Evolutionary conservation across 176 grass and related monocot species (phyloP), one percentile per base, ranked within the genome.

Genomic region (Ananas comosus): DNA sequence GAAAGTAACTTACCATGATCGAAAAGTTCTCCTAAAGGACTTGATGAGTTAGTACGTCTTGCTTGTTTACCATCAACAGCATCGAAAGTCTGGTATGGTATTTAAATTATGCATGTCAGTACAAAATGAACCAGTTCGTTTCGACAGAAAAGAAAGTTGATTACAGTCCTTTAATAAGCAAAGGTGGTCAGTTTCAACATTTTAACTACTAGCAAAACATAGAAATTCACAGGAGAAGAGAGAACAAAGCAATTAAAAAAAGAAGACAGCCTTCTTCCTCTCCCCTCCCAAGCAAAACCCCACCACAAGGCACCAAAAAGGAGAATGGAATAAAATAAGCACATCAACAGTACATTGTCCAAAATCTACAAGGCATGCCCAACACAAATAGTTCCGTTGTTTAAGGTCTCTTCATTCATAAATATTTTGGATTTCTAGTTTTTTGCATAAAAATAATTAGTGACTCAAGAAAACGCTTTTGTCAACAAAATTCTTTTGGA

Each of bases 51-150:
- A 70, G 93, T 97, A 21, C 89, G 93, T 74, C 93, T 92, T 4
- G 93, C 93, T 97, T 97, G 89, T 78, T 97, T 97, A 77, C 93
- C 93, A 92, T 97, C 93, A 87, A 97, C 82, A 79, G 93, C 93
- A 83, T 97, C 93, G 85, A 97, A 97, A 77, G 93, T 97, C 93
- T 97, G 85, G 48, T 52, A 68, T 48, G 85, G 11, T 16, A 19
- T 49, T 69, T 51, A 24, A 68, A 59, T 16, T 8, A 69, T 61
- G 53, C 59, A 17, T 21, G 7, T 68, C 49, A 59, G 29, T 10
- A 56, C 65, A 29, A 74, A 25, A 1, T 16, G 2, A 52, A 17
- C 4, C 11, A 71, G 6, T 2, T 72, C 13, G 16, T 22, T 57
- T 72, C 11, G 47, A 57, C 47, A 23, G 56, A 42, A 42, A 42